A percentile compares a stretch with the other conserved stretches of the same genome.
Evolutionary conservation across 1,139 yeast genomes (phyloP).

Genomic region (Debaryomyces subglobosus): DNA sequence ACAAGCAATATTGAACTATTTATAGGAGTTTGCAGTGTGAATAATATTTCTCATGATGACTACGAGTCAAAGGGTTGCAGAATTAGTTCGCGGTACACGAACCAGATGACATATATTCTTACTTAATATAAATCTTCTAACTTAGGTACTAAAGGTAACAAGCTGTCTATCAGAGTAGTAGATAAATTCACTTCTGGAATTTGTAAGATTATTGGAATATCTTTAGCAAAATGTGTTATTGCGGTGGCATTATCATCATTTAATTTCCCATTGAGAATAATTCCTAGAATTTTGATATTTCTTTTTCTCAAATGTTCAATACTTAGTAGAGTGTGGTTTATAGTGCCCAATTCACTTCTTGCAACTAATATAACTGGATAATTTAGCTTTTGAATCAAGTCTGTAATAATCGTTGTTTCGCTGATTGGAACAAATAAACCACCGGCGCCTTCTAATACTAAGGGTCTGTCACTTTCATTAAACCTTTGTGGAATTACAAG

Average conservation of each 20-base stretch:
- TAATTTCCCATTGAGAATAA: slow-evolving; percentile 25
- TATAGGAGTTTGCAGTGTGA: not conserved
- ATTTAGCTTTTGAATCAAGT: slow-evolving; percentile 22
- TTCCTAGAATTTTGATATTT: slow-evolving; percentile 22
- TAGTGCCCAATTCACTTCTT: slow-evolving; percentile 29
- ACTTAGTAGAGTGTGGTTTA: slow-evolving; percentile 32
- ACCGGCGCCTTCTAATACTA: slow-evolving; percentile 36
- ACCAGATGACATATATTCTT: not conserved
- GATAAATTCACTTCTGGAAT: slow-evolving; percentile 5
- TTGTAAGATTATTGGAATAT: slow-evolving; percentile 11
- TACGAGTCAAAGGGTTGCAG: slow-evolving; percentile 4
- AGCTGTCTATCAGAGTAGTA: slow-evolving; percentile 2
- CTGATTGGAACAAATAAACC: slow-evolving; percentile 31
- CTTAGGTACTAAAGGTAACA: slow-evolving; percentile 5
- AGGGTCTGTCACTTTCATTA: slow-evolving; percentile 11
- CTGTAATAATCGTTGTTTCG: slow-evolving; percentile 23
- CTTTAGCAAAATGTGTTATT: slow-evolving; percentile 13
- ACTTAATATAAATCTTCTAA: slow-evolving; percentile 1
- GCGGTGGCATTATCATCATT: slow-evolving; percentile 24
- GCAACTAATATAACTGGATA: slow-evolving; percentile 28
- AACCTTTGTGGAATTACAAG: slow-evolving; percentile 18
- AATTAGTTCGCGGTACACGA: not conserved
- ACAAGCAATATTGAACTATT: not conserved
- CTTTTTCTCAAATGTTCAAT: slow-evolving; percentile 21
- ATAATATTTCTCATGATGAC: not conserved